Evolutionary conservation across 495 filamentous ascomycete species (phyloP), one percentile per base, ranked within the genome.

Genomic region (Hypoxylon cercidicola): DNA sequence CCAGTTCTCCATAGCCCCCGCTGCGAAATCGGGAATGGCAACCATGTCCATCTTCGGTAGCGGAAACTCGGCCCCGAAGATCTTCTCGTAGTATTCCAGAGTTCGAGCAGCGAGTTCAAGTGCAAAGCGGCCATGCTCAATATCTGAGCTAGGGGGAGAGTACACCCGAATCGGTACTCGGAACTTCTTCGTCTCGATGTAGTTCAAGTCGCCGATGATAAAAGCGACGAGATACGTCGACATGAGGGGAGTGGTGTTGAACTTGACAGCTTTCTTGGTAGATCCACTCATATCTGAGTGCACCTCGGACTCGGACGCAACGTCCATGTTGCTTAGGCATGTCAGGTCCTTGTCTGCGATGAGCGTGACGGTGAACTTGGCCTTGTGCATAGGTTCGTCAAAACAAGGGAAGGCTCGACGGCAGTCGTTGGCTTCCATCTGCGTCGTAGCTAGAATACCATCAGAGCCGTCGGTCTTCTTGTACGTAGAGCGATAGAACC

Each of bases 1-100:
- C 95, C 95, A 99, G 78, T 99, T 99, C 84, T 99, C 95, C 95
- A 99, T 99, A 50, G 95, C 95, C 53, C 93, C 95, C 21, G 92
- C 90, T 19, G 84, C 83, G 74, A 97, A 97, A 75, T 98, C 94
- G 20, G 93, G 95, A 73, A 99, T 92, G 48, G 94, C 95, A 68
- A 97, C 90, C 90, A 97, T 95, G 78, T 99, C 95, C 93, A 97
- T 97, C 82, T 99, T 99, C 7, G 82, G 82, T 4, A 85, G 72
- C 41, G 90, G 90, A 61, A 90, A 92, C 9, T 84, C 77, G 64
- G 83, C 87, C 48, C 84, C 86, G 63, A 93, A 93, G n/a, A 87
- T 88, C 73, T 89, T 86, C 74, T 91, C 89, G 76, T 91, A 91
- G 72, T 90, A 90, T 16, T 81, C 83, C 7, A 91, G 79, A 7